Evolutionary conservation across 1,284 basidiomycete species (phyloP), one percentile per base, ranked within the genome.

Genomic region (Mycosarcoma maydis): DNA sequence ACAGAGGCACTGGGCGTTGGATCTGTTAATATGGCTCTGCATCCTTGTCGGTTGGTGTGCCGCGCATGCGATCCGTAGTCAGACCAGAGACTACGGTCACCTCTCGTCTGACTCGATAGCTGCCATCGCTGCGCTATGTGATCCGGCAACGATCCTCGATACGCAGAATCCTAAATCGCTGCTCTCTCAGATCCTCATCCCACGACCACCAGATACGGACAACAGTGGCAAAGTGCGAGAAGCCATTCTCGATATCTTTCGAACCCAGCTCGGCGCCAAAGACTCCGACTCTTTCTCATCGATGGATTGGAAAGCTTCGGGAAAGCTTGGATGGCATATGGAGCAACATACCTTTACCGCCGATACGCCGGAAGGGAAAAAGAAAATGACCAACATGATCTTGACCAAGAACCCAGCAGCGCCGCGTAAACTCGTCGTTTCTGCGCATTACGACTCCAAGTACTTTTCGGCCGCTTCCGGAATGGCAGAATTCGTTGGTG

Each of bases 361-460:
- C 0, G 20, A 65, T 6, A 98, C 96, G 0, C 96, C 96, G 0
- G 87, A 90, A 65, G 96, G 96, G 7, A 77, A 82, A 38, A 90
- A 88, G 69, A 85, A 85, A 29, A 96, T 99, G 82, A 90, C 89
- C 20, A 99, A 98, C 83, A 85, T 98, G 43, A 89, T 98, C 69
- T 92, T 94, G 34, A 98, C 96, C 14, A 76, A 76, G 49, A 95
- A 97, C 80, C 90, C 97, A 75, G 90, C 90, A 5, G 83, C 85
- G n/a, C 92, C 95, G 0, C 84, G 90, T 1, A 89, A 90, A 73
- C 85, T 99, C 23, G 86, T 95, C n/a, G 82, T 99, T 8, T 86
- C 94, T 3, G 96, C 95, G 5, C 96, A 99, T 82, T 94, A 92
- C 76, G 96, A 99, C 83, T 93, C 90, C 83, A 98, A 98, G 83